Base-by-base conservation (phyloP, 805 yeast genomes). In the Wickerhamiella brachini region DNA sequence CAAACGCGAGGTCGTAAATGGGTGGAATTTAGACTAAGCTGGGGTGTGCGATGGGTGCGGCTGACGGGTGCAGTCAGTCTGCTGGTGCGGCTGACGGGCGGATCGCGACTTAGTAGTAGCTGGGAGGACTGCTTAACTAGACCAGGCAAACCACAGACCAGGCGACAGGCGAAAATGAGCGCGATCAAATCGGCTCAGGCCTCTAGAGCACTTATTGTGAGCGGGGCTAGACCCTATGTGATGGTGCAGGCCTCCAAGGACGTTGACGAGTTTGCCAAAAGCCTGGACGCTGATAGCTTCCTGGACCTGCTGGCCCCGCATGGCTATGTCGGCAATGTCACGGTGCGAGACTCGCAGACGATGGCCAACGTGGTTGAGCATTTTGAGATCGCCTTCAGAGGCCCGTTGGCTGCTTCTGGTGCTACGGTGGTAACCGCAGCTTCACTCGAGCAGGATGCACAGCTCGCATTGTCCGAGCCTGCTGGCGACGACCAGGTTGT, bases 281-380 rank as follows among this genome's bases (percentile, higher is more conserved):
- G 60, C 7, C 61, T 68, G 43, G 69, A 77, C n/a, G 62, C 63
- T 49, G 64, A 65, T 49, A 71, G 78, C 5, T 60, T 73, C 17
- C 66, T 76, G 45, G 76, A 71, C 55, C 57, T 78, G 45, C 54
- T 79, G 20, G 65, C 68, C 53, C 79, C 80, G 0, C 75, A 76
- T 59, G 82, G 82, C 8, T 77, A 75, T 29, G 68, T 67, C 44
- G 74, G 74, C 50, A 60, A 68, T 18, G 74, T 72, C 55, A 73
- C 71, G 49, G 71, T 77, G 49, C 73, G 74, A 31, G 78, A 74
- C 58, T 68, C 72, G 18, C 79, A 74, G 57, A 65, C 77, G 45
- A 71, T 74, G 50, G 73, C 79, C n/a, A 69, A 71, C 52, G 69
- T 64, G 8, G 70, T 74, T 48, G 75, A 74, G 18, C 73, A 74